Evolutionary conservation across 1,139 yeast species (phyloP), one percentile per base, ranked within the genome.

Genomic region (Magnusiomyces suaveolens): DNA sequence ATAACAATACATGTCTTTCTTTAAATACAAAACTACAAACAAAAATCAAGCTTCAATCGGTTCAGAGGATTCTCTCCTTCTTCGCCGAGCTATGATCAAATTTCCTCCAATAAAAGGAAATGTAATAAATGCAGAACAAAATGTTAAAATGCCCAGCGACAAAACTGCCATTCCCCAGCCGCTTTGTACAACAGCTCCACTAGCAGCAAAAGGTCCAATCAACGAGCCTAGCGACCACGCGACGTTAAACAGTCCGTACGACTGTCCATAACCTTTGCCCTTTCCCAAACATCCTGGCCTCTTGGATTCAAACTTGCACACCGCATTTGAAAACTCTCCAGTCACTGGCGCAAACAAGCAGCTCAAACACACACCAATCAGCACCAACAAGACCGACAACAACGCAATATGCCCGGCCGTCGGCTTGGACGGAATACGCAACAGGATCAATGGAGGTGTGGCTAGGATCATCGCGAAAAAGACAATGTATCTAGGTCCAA

Each of bases 231-330:
- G 48, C 1, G 72, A 62, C 51, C 60, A 70, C 2, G 68, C 69
- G 18, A 69, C 64, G 49, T 70, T 70, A 59, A 67, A 68, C n/a
- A 68, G 57, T 1, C 71, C 72, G 52, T 68, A 70, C 0, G 67
- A 71, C 51, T 69, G 71, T 3, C 71, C 73, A 46, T 60, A 64
- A 2, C 72, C 73, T 48, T 65, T 65, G 4, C 69, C 67, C 14
- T 58, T 56, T 3, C 73, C 73, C 46, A 66, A 63, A 14, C 57
- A 56, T 2, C 72, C 72, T 1, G 72, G 73, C 6, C 55, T 52
- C 47, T 56, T 49, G 1, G 57, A 51, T 41, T 68, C 72, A 16
- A 64, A 60, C 1, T 48, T 55, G 21, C 64, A 59, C 25, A 63
- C 64, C 1, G 60, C 62, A n/a, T 58, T 56, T 20, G 71, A 57